Evolutionary conservation across 129 eudicot genomes (phyloP).

Genomic region (Saussurea involucrata): DNA sequence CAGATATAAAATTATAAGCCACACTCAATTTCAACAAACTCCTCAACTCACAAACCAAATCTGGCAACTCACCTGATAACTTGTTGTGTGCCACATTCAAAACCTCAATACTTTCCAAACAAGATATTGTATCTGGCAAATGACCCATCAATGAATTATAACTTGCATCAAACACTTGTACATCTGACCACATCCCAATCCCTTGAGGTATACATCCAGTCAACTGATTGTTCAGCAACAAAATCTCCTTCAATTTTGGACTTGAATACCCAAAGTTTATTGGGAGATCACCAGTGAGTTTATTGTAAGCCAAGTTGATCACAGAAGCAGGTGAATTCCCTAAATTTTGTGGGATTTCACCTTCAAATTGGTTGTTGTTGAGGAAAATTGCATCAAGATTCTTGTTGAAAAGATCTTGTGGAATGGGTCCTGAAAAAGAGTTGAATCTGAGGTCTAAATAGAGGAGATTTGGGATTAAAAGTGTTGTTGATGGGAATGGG

Average conservation of each 20-base stretch:
- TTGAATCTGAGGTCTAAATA: slow-evolving; percentile 88
- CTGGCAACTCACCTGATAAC: slow-evolving; percentile 81
- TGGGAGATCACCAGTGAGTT: slow-evolving; percentile 65
- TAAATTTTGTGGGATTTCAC: slow-evolving; percentile 66
- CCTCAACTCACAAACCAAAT: slow-evolving; percentile 68
- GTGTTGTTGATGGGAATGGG: slow-evolving; percentile 47
- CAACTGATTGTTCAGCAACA: slow-evolving; percentile 75
- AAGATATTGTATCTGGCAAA: slow-evolving; percentile 81
- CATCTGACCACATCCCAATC: slow-evolving; percentile 74
- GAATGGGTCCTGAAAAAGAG: slow-evolving; percentile 63
- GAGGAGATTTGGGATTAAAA: slow-evolving; percentile 59
- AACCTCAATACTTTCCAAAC: slow-evolving; percentile 71
- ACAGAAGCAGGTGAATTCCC: slow-evolving; percentile 94
- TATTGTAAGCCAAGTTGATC: slow-evolving; percentile 79
- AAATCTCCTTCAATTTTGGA: slow-evolving; percentile 66
- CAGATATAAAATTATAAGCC: slow-evolving; percentile 85
- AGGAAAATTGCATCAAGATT: slow-evolving; percentile 84
- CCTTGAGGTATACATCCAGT: slow-evolving; percentile 94
- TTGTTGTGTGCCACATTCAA: slow-evolving; percentile 74
- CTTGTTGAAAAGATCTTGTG: slow-evolving; percentile 62
- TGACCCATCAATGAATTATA: slow-evolving; percentile 80
- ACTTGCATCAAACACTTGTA: slow-evolving; percentile 82
- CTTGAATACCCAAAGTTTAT: slow-evolving; percentile 65
- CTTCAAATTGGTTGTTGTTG: slow-evolving; percentile 63
- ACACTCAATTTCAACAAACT: slow-evolving; percentile 68